Conservation (phyloP, 192 early-diverging fungal species). For the Coemansia sp. region DNA sequence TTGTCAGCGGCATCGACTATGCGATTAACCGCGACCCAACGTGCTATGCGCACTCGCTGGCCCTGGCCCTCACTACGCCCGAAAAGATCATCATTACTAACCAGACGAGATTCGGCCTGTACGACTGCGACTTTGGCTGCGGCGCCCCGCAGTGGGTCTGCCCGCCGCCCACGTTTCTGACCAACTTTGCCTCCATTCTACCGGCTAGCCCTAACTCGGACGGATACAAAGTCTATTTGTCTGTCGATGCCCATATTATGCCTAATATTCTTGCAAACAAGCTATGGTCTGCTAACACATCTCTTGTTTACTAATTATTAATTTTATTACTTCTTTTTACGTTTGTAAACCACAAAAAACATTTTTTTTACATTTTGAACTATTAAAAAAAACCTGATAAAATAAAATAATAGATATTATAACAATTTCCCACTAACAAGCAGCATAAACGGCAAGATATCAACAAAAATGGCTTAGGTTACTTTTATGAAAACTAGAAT, state of each 20-base stretch:
- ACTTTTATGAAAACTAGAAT: too few species aligned
- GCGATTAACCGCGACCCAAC: background rate
- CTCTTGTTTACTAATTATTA: constrained; percentile 1
- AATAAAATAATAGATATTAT: too few species aligned
- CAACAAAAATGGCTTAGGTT: too few species aligned
- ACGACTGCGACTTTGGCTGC: constrained; percentile 21
- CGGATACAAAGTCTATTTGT: constrained; percentile 16
- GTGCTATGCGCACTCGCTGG: constrained; percentile 2
- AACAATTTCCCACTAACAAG: background rate
- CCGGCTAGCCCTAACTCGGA: background rate
- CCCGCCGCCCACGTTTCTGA: constrained; percentile 1
- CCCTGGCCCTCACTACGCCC: background rate
- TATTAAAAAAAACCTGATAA: too few species aligned
- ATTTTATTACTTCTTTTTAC: background rate
- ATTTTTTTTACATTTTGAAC: background rate
- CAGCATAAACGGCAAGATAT: too few species aligned
- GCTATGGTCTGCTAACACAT: constrained; percentile 2
- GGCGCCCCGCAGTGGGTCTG: constrained; percentile 17
- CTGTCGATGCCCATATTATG: constrained; percentile 8
- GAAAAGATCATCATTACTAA: constrained; percentile 11
- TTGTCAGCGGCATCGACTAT: constrained; percentile 1
- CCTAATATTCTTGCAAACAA: constrained; percentile 1
- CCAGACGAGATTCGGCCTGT: constrained; percentile 16
- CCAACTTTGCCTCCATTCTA: constrained; percentile 10
- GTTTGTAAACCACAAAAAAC: too few species aligned